Base-by-base conservation (phyloP, 1,139 yeast species). In the Candida sp. region DNA sequence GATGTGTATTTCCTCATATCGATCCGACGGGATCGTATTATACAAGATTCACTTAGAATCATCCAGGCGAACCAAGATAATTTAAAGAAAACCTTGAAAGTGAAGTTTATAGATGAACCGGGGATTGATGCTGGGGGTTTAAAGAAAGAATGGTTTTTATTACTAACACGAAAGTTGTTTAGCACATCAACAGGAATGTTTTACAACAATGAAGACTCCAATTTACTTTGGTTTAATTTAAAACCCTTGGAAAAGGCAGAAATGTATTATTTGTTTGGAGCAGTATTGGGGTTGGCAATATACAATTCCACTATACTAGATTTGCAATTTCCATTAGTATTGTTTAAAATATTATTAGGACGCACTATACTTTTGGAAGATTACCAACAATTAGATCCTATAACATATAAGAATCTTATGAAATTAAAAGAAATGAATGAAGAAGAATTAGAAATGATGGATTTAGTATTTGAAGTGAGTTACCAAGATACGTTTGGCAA, bases 101-200 rank as follows among this genome's bases (percentile, higher is more conserved):
- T 93, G 9, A 91, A 87, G 54, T 93, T 93, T 60, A 63, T 84
- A 3, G 83, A 83, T 43, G 98, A 93, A 56, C 95, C 93, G 0
- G 98, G 98, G 0, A 76, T 91, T 21, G 99, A 93, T 67, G 97
- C 90, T 0, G 99, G 98, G 1, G 99, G 99, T 0, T 70, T 91
- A 47, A 80, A 84, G 51, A 91, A 90, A 58, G 98, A 93, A 57
- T 93, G 98, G 98, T 91, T 93, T 61, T 68, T 82, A 41, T 62
- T 90, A 29, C 66, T 93, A 36, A 82, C 87, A 1, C 77, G 79
- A 46, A 83, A 84, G 22, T 62, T 93, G 2, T 87, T 91, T 56
- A 77, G 76, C 54, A 86, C 90, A 0, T 68, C 69, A 40, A 77
- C 82, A 38, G 88, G 89, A 0, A 70, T 86, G 65, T 77, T 87